Evolutionary conservation across 179 eudicot genomes (phyloP).

Genomic region (Kewa caespitosa): DNA sequence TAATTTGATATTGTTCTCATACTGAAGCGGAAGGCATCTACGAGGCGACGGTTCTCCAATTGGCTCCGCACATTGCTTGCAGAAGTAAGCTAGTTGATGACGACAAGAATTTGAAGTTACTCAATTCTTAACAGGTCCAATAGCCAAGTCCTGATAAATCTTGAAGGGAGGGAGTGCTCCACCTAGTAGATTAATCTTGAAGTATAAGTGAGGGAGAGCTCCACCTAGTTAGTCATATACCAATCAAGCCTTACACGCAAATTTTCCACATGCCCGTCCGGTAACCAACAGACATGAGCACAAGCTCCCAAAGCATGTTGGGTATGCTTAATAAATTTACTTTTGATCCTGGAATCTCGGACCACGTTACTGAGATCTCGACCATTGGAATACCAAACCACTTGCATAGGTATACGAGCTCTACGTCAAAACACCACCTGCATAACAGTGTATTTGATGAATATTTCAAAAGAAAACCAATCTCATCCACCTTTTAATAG

Average conservation of each 20-base stretch:
- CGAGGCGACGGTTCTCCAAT: not conserved
- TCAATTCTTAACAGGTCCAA: conserved; percentile 13
- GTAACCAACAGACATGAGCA: conserved; percentile 85
- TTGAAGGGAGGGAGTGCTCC: conserved; percentile 19
- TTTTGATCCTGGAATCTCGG: conserved; percentile 96
- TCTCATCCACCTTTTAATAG: not conserved
- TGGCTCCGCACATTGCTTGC: conserved; percentile 5
- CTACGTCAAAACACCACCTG: conserved; percentile 99
- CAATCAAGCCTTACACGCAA: conserved; percentile 28
- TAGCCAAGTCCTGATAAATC: not conserved
- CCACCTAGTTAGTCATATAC: conserved; percentile 10
- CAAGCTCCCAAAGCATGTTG: conserved; percentile 94
- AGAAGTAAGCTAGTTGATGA: not conserved
- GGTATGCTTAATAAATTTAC: conserved; percentile 82
- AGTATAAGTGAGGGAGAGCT: conserved; percentile 14
- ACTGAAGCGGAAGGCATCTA: not conserved
- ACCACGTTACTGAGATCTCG: conserved; percentile 84
- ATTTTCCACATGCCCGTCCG: conserved; percentile 86
- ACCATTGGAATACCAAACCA: conserved; percentile 58
- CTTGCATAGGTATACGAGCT: conserved; percentile 85
- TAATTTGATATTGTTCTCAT: not conserved
- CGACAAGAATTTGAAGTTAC: conserved; percentile 12
- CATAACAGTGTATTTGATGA: conserved; percentile 14
- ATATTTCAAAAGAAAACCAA: not conserved
- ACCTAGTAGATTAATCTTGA: conserved; percentile 15